A percentile compares a stretch with the other conserved stretches of the same genome.
Conservation (phyloP, 2,329 filamentous ascomycete species). For the Xylaria hypoxylon region DNA sequence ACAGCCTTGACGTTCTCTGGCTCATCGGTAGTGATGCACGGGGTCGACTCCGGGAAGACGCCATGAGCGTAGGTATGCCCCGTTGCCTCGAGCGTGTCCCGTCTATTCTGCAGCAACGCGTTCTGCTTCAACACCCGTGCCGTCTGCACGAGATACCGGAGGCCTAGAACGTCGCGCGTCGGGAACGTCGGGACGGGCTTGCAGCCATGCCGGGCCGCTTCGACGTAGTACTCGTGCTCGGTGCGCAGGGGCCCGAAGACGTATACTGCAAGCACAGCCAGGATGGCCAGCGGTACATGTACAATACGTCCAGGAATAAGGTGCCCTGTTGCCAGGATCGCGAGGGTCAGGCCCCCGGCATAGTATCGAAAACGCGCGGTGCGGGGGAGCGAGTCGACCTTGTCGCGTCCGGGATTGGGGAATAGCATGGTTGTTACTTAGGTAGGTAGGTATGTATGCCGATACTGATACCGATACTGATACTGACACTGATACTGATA, state of each 20-base stretch:
- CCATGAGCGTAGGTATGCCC: conserved; percentile 46
- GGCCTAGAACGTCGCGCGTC: conserved; percentile 40
- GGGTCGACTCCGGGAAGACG: conserved; percentile 40
- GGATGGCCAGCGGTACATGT: conserved; percentile 22
- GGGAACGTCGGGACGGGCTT: conserved; percentile 40
- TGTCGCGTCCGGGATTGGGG: conserved; percentile 2
- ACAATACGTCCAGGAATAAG: not conserved
- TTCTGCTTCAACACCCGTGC: conserved; percentile 35
- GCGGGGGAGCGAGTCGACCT: conserved; percentile 35
- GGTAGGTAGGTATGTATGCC: no score
- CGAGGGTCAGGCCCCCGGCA: conserved; percentile 22
- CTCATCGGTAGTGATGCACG: conserved; percentile 44
- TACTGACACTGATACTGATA: no score
- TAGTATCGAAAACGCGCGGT: conserved; percentile 40
- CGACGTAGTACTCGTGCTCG: conserved; percentile 38
- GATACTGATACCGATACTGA: no score
- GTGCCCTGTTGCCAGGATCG: conserved; percentile 17
- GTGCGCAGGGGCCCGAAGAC: conserved; percentile 40
- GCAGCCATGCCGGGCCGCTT: conserved; percentile 40
- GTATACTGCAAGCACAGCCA: conserved; percentile 35
- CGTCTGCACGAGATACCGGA: conserved; percentile 45
- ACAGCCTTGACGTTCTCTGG: conserved; percentile 65
- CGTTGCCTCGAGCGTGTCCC: conserved; percentile 20
- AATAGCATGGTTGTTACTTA: not conserved
- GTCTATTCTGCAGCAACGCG: conserved; percentile 40